These are phyloP conservation scores for Candida tunisiensis DNA, from an alignment of 1,139 yeast species.

Conservation along the genomic window DNA sequence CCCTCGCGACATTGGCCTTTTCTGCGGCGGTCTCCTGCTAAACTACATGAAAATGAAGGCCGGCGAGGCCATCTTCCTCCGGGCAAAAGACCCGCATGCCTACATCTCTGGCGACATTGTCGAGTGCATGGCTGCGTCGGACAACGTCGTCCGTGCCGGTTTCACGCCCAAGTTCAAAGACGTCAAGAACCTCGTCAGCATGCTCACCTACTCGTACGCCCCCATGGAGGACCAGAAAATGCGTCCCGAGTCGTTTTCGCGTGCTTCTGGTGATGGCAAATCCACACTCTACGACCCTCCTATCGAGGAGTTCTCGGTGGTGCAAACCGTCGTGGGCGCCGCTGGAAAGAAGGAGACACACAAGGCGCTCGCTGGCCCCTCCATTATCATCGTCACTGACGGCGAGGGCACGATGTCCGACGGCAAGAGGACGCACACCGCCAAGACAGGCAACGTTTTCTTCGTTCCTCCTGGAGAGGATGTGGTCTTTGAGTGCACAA, in stretches of 20 bases:
- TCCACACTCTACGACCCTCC: conserved; percentile 73
- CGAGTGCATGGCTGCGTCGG: conserved; percentile 99
- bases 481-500: conserved; percentile 40
- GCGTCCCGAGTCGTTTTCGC: conserved; percentile 46
- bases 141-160: conserved; percentile 95
- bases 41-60: conserved; percentile 69
- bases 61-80: conserved; percentile 96
- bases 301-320: conserved; percentile 84
- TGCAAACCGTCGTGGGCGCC: conserved; percentile 46
- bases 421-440: conserved; percentile 22
- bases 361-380: conserved; percentile 53
- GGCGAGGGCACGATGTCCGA: conserved; percentile 53
- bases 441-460: conserved; percentile 53
- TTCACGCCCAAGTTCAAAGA: conserved; percentile 98
- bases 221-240: conserved; percentile 88
- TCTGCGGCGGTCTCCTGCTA: conserved; percentile 86
- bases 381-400: conserved; percentile 67
- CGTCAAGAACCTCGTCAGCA: conserved; percentile 70
- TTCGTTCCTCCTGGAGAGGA: conserved; percentile 69
- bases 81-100: conserved; percentile 97
- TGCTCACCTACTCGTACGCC: conserved; percentile 81
- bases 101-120: conserved; percentile 93
- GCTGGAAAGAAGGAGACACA: conserved; percentile 30
- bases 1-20: conserved; percentile 85
- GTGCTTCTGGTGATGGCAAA: conserved; percentile 32